Percentiles rank a stretch among this genome's conserved stretches.
These are phyloP conservation scores for Sarocladium oryzae DNA, from an alignment of 2,329 filamentous ascomycete species.

Conservation along the genomic window DNA sequence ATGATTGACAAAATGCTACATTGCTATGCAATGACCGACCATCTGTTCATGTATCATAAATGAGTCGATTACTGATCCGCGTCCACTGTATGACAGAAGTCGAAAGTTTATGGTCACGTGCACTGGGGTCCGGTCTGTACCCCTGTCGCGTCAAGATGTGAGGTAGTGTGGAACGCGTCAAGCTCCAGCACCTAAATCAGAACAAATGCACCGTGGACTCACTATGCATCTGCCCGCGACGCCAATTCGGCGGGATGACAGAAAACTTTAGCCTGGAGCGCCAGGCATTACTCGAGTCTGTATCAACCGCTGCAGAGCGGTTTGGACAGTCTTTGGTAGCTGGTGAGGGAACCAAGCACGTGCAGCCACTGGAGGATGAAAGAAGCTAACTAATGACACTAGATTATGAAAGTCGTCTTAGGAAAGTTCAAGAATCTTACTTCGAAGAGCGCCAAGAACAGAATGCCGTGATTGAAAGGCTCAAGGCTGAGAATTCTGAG, in stretches of 20 bases:
- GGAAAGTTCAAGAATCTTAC: not conserved
- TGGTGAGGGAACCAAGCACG: not conserved
- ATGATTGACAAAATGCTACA: too few species aligned
- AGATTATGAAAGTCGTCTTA: not conserved
- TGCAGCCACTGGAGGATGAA: not conserved
- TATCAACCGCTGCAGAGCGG: not conserved
- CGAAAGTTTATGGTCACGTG: constrained; percentile 1
- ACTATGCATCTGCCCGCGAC: not conserved
- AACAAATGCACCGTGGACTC: too few species aligned
- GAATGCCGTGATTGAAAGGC: not conserved
- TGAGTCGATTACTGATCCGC: too few species aligned
- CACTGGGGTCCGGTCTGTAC: not conserved
- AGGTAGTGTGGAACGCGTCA: constrained; percentile 2
- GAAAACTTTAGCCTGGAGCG: not conserved
- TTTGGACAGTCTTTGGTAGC: not conserved
- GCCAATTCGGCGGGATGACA: not conserved
- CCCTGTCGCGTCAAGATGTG: not conserved
- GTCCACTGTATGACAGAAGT: too few species aligned
- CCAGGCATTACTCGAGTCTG: not conserved
- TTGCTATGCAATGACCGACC: too few species aligned
- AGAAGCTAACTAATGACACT: not conserved
- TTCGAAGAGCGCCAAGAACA: not conserved
- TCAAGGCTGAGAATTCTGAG: not conserved
- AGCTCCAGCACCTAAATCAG: not conserved
- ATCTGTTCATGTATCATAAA: not conserved